Conservation (phyloP, 164 flowering plant genomes). For the Vitis rupestris region DNA sequence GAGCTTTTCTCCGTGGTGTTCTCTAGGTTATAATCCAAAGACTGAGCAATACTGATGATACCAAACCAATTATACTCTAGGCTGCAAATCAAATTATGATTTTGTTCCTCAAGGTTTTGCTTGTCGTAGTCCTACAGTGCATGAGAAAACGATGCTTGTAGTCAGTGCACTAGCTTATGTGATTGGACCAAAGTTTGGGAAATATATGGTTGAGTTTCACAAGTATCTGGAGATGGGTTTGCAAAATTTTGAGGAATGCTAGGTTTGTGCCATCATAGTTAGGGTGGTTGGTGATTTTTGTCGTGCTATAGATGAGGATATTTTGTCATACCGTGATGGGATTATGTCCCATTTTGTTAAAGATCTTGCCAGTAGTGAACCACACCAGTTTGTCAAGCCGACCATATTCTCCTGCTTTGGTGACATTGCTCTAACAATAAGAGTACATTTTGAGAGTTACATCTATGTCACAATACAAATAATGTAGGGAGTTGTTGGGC, state of each 20-base stretch:
- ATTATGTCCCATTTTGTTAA: slow-evolving; percentile 79
- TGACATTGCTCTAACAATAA: slow-evolving; percentile 82
- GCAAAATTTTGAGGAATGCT: slow-evolving; percentile 82
- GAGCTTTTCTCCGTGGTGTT: slow-evolving; percentile 76
- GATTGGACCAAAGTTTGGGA: slow-evolving; percentile 62
- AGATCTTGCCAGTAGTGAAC: slow-evolving; percentile 56
- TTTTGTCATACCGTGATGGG: slow-evolving; percentile 74
- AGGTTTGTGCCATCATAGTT: slow-evolving; percentile 77
- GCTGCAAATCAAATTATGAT: slow-evolving; percentile 72
- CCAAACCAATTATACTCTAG: slow-evolving; percentile 56
- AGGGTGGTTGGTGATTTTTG: slow-evolving; percentile 86
- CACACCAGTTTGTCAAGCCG: slow-evolving; percentile 82
- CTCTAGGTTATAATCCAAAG: slow-evolving; percentile 82
- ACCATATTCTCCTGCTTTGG: slow-evolving; percentile 90
- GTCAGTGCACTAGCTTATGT: slow-evolving; percentile 87
- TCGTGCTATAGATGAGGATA: slow-evolving; percentile 75
- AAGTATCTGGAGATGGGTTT: slow-evolving; percentile 77
- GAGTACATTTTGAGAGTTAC: slow-evolving; percentile 75
- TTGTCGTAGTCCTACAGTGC: slow-evolving; percentile 79
- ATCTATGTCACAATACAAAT: slow-evolving; percentile 55
- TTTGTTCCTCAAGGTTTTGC: slow-evolving; percentile 66
- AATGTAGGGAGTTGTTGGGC: slow-evolving; percentile 69
- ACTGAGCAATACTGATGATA: slow-evolving; percentile 53
- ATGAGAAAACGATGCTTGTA: slow-evolving; percentile 90
- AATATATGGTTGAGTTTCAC: slow-evolving; percentile 74